Evolutionary conservation across 2,329 filamentous ascomycete genomes (phyloP), one percentile per base, ranked within the genome.

Genomic region (Beauveria sp.): DNA sequence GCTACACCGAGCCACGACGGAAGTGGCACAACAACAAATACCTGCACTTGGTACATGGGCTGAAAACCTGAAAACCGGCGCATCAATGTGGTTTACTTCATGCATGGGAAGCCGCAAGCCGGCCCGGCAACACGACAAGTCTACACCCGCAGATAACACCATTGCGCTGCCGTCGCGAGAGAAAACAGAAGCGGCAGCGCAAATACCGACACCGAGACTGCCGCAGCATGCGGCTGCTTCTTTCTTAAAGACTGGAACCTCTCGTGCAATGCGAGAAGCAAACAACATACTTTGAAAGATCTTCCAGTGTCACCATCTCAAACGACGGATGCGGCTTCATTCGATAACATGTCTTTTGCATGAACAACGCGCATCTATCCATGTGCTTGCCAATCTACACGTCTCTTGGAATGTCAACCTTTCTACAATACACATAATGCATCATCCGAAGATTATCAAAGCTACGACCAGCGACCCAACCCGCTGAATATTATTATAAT

Each of bases 161-260:
- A 38, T 38, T 14, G 22, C 20, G 1, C 5, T 22, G 40, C 40
- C 54, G 10, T 26, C 16, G 16, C 26, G 38, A 16, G 56, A 60
- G 31, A 49, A 60, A 8, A 14, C 9, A n/a, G 43, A 42, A 5
- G 24, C 22, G 26, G 12, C 49, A 28, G n/a, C 31, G 28, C 31
- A 40, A 5, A 52, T 7, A n/a, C 38, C 48, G n/a, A 50, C 12
- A 5, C 62, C 46, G 40, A 38, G 46, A 31, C 43, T 70, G 10
- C 79, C 79, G 3, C 74, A 68, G n/a, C 73, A 80, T 62, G 77
- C 78, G 1, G 74, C 72, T 1, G 64, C 72, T 5, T 74, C 75
- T 5, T 78, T 77, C 65, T 66, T 80, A 55, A 72, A 68, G 66
- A 80, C 76, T 7, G 72, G 77, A 3, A 77, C 78, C 5, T 67